phyloP scores from a whole-genome alignment of 2,329 filamentous ascomycete species.

The Cladosporium sp. region DNA sequence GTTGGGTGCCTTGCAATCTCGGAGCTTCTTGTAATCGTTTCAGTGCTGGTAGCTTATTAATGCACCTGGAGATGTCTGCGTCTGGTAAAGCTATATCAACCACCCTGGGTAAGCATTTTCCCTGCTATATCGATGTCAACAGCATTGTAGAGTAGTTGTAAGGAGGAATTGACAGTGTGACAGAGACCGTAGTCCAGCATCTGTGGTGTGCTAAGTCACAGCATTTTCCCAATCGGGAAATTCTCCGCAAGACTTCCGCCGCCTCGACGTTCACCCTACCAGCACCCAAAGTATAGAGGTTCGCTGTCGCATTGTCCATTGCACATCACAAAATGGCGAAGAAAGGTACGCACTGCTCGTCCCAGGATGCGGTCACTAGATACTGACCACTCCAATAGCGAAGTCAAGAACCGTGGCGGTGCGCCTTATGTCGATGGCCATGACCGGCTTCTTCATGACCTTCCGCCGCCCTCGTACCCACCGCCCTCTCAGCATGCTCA shows the following conservation, averaged over 20 bases:
- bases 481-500: conserved; percentile 90
- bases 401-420: conserved; percentile 92
- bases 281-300: neutral
- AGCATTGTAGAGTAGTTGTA: too few relatives aligned
- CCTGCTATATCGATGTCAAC: too few relatives aligned
- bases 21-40: too few relatives aligned
- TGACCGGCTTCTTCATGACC: conserved; percentile 90
- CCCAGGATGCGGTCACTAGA: neutral
- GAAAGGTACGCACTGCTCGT: conserved; percentile 25
- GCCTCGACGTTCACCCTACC: neutral
- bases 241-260: conserved; percentile 2
- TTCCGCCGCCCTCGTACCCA: conserved; percentile 76
- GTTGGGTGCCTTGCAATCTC: too few relatives aligned
- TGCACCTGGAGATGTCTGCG: too few relatives aligned
- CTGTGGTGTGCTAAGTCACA: too few relatives aligned
- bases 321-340: conserved; percentile 22
- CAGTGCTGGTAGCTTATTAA: too few relatives aligned
- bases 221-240: neutral
- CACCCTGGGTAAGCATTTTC: too few relatives aligned
- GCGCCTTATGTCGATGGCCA: conserved; percentile 94
- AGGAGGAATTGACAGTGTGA: too few relatives aligned
- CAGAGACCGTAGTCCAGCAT: too few relatives aligned
- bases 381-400: conserved; percentile 44
- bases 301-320: neutral
- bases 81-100: too few relatives aligned